phyloP scores from a whole-genome alignment of 306 rosid genomes.

The Prunus mongolica region DNA sequence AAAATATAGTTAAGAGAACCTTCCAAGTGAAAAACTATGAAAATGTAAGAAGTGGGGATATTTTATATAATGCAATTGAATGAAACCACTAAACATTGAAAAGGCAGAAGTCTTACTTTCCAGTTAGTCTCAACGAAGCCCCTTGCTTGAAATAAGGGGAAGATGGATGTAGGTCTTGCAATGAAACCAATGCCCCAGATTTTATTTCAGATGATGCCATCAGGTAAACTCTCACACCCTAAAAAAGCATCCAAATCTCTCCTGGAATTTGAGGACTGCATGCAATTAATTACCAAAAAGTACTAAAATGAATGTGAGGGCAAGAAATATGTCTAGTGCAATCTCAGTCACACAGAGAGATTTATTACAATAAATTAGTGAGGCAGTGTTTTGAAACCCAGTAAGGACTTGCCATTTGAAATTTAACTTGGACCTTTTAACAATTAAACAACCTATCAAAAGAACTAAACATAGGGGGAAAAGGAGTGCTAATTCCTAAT shows the following conservation, averaged over 20 bases:
- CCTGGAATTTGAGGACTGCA: not conserved
- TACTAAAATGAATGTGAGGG: not conserved
- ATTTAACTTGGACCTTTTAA: not conserved
- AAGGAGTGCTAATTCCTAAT: too few species aligned
- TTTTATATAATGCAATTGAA: not conserved
- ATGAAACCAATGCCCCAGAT: slow-evolving; percentile 57
- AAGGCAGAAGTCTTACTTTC: slow-evolving; percentile 44
- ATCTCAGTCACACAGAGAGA: too few species aligned
- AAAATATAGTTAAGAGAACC: too few species aligned
- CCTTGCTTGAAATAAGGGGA: slow-evolving; percentile 76
- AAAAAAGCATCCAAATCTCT: slow-evolving; percentile 1
- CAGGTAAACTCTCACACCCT: not conserved
- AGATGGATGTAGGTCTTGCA: slow-evolving; percentile 45
- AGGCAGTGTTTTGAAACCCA: too few species aligned
- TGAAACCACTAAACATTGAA: not conserved
- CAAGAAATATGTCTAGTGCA: not conserved
- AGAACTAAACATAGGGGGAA: too few species aligned
- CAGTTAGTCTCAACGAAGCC: slow-evolving; percentile 67
- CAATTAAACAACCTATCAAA: not conserved
- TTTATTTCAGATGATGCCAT: slow-evolving; percentile 41
- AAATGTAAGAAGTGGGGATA: not conserved
- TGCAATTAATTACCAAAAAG: not conserved
- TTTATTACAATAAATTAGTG: too few species aligned
- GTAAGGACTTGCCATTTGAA: not conserved
- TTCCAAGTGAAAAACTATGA: too few species aligned